These are phyloP conservation scores for Rhodotorula babjevae DNA, from an alignment of 768 basidiomycete species.

Conservation along the genomic window DNA sequence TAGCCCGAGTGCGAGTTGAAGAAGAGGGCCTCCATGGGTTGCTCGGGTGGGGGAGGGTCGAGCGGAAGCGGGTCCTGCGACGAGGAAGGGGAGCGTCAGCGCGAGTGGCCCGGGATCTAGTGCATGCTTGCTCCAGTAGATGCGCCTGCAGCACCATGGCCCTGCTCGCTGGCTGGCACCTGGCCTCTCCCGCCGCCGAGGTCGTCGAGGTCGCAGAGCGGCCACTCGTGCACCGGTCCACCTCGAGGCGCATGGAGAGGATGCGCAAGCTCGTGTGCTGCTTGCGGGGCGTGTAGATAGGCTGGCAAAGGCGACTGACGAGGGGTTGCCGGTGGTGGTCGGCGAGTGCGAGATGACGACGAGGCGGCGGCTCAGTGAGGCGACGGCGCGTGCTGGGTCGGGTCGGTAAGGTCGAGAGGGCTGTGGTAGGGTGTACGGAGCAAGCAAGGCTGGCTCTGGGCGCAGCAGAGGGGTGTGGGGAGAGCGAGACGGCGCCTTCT, in stretches of 20 bases:
- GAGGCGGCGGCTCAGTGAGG: background rate
- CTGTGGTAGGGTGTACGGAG: background rate
- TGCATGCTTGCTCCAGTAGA: background rate
- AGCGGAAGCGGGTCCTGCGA: background rate
- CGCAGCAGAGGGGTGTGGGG: background rate
- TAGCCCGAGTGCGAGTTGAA: conserved; percentile 50
- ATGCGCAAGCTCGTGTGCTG: too few species aligned
- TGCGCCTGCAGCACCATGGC: too few species aligned
- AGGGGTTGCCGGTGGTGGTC: background rate
- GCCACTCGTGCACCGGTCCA: too few species aligned
- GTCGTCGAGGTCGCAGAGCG: too few species aligned
- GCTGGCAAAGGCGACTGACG: background rate
- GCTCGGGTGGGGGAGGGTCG: background rate
- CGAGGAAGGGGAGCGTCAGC: background rate
- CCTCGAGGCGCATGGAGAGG: too few species aligned
- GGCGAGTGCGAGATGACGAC: background rate
- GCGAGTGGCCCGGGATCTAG: background rate
- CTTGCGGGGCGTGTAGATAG: too few species aligned
- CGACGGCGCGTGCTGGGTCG: too few species aligned
- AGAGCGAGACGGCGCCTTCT: too few species aligned
- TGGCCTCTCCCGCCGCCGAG: too few species aligned
- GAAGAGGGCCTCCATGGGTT: conserved; percentile 47
- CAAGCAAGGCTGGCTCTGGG: background rate
- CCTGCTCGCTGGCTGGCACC: too few species aligned
- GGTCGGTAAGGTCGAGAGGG: background rate